Conservation (phyloP, 805 yeast genomes). For the Yamadazyma akitaensis region DNA sequence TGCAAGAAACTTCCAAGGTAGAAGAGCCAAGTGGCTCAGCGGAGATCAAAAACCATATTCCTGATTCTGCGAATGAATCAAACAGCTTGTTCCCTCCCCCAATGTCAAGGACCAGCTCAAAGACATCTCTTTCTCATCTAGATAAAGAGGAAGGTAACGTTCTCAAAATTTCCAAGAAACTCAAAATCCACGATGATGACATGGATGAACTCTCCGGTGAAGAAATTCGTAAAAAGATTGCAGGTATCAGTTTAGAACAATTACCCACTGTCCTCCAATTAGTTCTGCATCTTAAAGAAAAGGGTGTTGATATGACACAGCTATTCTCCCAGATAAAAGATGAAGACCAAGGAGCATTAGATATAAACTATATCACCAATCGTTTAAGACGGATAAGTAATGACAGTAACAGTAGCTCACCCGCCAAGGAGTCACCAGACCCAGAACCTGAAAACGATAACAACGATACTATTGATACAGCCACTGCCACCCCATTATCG, state of each 20-base stretch:
- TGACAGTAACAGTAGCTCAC: neutral
- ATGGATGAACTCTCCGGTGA: slow-evolving; percentile 29
- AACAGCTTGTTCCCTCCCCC: slow-evolving; percentile 8
- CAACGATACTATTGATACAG: slow-evolving; percentile 3
- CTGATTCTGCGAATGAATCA: neutral
- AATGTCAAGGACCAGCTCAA: slow-evolving; percentile 25
- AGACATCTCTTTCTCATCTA: slow-evolving; percentile 30
- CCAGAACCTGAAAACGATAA: neutral
- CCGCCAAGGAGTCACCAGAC: neutral
- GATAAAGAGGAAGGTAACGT: slow-evolving; percentile 43
- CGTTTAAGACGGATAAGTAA: slow-evolving; percentile 11
- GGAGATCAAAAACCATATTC: neutral
- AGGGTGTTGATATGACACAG: slow-evolving; percentile 30
- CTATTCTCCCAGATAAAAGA: slow-evolving; percentile 16
- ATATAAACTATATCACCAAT: slow-evolving; percentile 17
- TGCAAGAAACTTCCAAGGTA: neutral
- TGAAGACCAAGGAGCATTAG: slow-evolving; percentile 10
- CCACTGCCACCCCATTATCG: slow-evolving; percentile 4
- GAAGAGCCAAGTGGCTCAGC: neutral
- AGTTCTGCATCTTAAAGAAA: slow-evolving; percentile 27
- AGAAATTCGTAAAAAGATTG: slow-evolving; percentile 33
- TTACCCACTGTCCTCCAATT: slow-evolving; percentile 32
- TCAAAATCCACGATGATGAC: slow-evolving; percentile 9
- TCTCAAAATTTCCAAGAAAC: slow-evolving; percentile 31
- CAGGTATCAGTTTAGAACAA: slow-evolving; percentile 29